Conservation (phyloP, 805 yeast genomes). For the Kodamaea nitidulidarum region DNA sequence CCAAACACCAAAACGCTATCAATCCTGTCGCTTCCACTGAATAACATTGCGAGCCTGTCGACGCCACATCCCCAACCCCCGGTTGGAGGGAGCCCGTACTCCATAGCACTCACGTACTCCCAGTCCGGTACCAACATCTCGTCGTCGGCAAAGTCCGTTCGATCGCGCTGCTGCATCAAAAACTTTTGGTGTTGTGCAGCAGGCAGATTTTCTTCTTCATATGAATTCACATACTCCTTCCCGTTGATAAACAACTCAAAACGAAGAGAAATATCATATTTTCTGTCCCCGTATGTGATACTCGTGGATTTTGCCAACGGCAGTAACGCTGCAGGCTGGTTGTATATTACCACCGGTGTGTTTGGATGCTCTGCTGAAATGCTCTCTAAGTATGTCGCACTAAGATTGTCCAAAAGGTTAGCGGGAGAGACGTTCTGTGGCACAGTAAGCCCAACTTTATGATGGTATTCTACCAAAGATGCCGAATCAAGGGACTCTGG, state of each 20-base stretch:
- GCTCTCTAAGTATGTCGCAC: conserved; percentile 62
- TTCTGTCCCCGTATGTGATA: conserved; percentile 19
- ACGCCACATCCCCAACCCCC: conserved; percentile 98
- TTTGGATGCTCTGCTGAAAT: conserved; percentile 35
- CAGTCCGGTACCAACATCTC: conserved; percentile 72
- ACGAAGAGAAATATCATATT: conserved; percentile 52
- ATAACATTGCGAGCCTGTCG: conserved; percentile 80
- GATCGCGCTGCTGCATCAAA: conserved; percentile 48
- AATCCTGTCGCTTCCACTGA: conserved; percentile 62
- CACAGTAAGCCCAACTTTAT: conserved; percentile 29
- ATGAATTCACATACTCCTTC: conserved; percentile 83
- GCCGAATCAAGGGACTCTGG: conserved; percentile 44
- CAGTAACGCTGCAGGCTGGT: conserved; percentile 82
- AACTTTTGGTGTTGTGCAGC: conserved; percentile 64
- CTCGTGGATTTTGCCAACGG: conserved; percentile 76
- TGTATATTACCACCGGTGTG: conserved; percentile 68
- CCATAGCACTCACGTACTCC: conserved; percentile 70
- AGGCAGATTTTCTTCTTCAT: conserved; percentile 95
- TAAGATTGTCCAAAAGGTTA: conserved; percentile 61
- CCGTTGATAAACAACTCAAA: conserved; percentile 84
- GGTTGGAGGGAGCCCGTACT: conserved; percentile 94
- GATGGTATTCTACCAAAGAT: conserved; percentile 39
- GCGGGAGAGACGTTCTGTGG: conserved; percentile 48
- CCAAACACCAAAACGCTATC: conserved; percentile 78
- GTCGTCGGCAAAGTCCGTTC: conserved; percentile 46